Percentiles rank a stretch among this genome's conserved stretches.
These are phyloP conservation scores for Daldinia eschscholtzii DNA, from an alignment of 2,329 filamentous ascomycete genomes.

Conservation along the genomic window DNA sequence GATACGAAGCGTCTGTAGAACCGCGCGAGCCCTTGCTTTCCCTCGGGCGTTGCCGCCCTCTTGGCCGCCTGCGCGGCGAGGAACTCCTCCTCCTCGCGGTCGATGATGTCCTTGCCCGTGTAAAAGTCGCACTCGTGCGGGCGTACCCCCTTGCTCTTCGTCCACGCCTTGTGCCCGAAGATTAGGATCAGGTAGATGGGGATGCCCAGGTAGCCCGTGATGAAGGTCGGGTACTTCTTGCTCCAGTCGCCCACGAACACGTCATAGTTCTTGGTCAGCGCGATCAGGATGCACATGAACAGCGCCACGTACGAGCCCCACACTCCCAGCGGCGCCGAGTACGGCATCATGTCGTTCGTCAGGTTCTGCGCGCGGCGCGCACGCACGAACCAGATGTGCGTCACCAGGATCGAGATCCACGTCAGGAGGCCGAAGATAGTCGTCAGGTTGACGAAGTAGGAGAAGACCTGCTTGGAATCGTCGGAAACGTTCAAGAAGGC, in stretches of 20 bases:
- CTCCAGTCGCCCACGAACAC: constrained; percentile 71
- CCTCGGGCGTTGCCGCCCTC: constrained; percentile 49
- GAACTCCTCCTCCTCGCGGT: constrained; percentile 79
- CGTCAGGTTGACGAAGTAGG: constrained; percentile 75
- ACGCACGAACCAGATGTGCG: constrained; percentile 75
- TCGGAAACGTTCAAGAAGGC: constrained; percentile 75
- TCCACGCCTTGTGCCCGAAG: constrained; percentile 74
- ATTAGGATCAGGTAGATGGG: constrained; percentile 79
- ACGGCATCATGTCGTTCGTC: constrained; percentile 68
- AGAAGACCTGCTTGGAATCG: constrained; percentile 69
- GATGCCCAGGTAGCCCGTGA: constrained; percentile 82
- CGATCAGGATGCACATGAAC: constrained; percentile 77
- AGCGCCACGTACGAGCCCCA: constrained; percentile 77
- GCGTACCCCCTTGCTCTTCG: constrained; percentile 66
- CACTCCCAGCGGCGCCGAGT: constrained; percentile 78
- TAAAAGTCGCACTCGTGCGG: constrained; percentile 75
- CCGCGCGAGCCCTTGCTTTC: constrained; percentile 54
- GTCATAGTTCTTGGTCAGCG: constrained; percentile 85
- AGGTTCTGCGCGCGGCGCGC: constrained; percentile 73
- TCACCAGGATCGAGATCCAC: constrained; percentile 76
- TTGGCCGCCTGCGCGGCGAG: constrained; percentile 64
- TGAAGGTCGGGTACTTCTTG: constrained; percentile 75
- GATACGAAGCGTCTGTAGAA: constrained; percentile 71
- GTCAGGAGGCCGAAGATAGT: constrained; percentile 76
- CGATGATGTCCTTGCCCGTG: constrained; percentile 79